Base-by-base conservation (phyloP, 2,329 filamentous ascomycete genomes). In the Arthrobotrys sinensis region DNA sequence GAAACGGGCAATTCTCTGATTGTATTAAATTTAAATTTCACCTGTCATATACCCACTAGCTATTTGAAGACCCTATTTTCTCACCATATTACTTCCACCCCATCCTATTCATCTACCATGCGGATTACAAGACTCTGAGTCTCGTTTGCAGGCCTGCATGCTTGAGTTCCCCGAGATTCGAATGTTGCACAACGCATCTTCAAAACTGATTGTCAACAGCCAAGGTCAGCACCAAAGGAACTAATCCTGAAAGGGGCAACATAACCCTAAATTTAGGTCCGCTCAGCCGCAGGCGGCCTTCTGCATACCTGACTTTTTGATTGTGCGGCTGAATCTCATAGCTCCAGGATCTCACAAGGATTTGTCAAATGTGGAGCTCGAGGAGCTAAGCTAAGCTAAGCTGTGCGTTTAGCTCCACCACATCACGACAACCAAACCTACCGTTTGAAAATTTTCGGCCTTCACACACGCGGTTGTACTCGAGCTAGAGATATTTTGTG, bases 221-320 rank as follows among this genome's bases (percentile, higher is more conserved):
- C 48, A 66, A 62, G 50, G 57, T 57, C 57, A 76, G 72, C 65
- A 66, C 19, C 38, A 14, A 62, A 32, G 52, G 43, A 40, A 64
- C 66, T 70, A 70, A 38, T n/a, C 57, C 57, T 28, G 36, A 77
- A 71, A 69, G 16, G n/a, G 57, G 40, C n/a, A 46, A 21, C 11
- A 28, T 36, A 70, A 66, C 72, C 67, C 73, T 71, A 77, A 77
- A 77, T 71, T 77, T 77, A 77, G 73, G 60, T 38, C 57, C 28
- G 43, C 72, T 77, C 73, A 77, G 73, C 73, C 73, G 73, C 73
- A 71, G 65, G 65, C 66, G 50, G 66, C 21, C 43, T 43, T 63
- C 43, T 71, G 73, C 73, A 77, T 36, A 21, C 67, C 38, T 43
- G 16, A 24, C 38, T 45, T 45, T 67, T 38, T 46, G 32, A 48